phyloP scores from a whole-genome alignment of 2,329 filamentous ascomycete genomes.

The Neofusicoccum umdonicola region DNA sequence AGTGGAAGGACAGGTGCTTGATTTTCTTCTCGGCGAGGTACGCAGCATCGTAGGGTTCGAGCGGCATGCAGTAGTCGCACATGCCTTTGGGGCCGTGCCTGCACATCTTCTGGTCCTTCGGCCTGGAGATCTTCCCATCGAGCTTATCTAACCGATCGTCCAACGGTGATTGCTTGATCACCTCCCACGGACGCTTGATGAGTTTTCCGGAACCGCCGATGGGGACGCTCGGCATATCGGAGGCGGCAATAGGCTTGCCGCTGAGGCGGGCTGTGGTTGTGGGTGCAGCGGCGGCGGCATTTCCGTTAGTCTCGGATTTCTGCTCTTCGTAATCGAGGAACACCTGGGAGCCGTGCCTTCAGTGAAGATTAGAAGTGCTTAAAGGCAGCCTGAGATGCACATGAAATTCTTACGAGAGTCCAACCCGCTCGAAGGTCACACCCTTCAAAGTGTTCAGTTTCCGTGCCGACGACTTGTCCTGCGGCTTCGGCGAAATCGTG shows the following conservation, averaged over 20 bases:
- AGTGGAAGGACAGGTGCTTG: constrained; percentile 96
- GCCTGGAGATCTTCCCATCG: constrained; percentile 83
- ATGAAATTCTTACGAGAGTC: constrained; percentile 46
- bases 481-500: constrained; percentile 51
- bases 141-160: constrained; percentile 84
- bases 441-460: constrained; percentile 53
- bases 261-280: constrained; percentile 59
- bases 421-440: constrained; percentile 57
- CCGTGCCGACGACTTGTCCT: constrained; percentile 51
- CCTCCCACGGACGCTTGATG: constrained; percentile 90
- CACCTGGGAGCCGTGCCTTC: constrained; percentile 84
- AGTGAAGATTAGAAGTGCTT: constrained; percentile 20
- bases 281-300: constrained; percentile 37
- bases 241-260: constrained; percentile 69
- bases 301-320: constrained; percentile 45
- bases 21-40: constrained; percentile 96
- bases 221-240: constrained; percentile 63
- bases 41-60: constrained; percentile 87
- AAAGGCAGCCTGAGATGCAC: constrained; percentile 21
- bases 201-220: constrained; percentile 56
- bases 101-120: constrained; percentile 80
- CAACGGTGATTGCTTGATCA: constrained; percentile 79
- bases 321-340: constrained; percentile 77
- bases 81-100: constrained; percentile 94
- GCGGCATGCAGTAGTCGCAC: constrained; percentile 98